Conservation (phyloP, 1,284 basidiomycete genomes). For the Cutaneotrichosporon mucoides region DNA sequence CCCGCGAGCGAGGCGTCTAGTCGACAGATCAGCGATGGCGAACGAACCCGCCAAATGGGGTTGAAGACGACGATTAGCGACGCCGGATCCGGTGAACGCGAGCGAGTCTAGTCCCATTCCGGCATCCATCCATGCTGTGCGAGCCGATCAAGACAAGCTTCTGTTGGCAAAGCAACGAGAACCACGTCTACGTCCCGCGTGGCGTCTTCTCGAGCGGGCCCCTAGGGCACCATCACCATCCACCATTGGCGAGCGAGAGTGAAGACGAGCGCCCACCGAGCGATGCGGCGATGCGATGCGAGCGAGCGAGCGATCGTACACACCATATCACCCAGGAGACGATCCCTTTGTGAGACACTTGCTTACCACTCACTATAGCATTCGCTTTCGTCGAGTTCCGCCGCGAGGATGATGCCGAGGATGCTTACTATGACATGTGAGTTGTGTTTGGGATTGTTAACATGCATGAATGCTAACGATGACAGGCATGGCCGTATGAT, state of each 20-base stretch:
- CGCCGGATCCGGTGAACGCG: neutral
- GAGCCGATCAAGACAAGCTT: constrained; percentile 7
- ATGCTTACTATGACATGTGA: constrained; percentile 86
- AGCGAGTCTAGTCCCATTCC: neutral
- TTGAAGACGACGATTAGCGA: no score
- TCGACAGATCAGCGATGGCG: neutral
- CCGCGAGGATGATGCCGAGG: constrained; percentile 74
- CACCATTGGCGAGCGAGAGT: neutral
- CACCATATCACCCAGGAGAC: neutral
- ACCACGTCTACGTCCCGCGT: neutral
- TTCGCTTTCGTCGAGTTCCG: constrained; percentile 90
- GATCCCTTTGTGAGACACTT: neutral
- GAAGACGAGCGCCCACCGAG: neutral
- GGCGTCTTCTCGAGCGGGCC: neutral
- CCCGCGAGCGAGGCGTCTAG: constrained; percentile 5
- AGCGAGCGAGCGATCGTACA: constrained; percentile 6
- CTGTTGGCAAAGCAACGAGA: neutral
- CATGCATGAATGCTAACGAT: neutral
- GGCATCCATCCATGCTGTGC: neutral
- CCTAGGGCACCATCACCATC: neutral
- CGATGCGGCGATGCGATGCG: neutral
- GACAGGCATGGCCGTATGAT: constrained; percentile 75
- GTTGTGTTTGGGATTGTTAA: constrained; percentile 33
- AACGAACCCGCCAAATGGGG: neutral
- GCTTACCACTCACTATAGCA: constrained; percentile 55